A percentile compares a stretch with the other conserved stretches of the same genome.
Evolutionary conservation across 768 basidiomycete species (phyloP).

Genomic region (Russula sp.): DNA sequence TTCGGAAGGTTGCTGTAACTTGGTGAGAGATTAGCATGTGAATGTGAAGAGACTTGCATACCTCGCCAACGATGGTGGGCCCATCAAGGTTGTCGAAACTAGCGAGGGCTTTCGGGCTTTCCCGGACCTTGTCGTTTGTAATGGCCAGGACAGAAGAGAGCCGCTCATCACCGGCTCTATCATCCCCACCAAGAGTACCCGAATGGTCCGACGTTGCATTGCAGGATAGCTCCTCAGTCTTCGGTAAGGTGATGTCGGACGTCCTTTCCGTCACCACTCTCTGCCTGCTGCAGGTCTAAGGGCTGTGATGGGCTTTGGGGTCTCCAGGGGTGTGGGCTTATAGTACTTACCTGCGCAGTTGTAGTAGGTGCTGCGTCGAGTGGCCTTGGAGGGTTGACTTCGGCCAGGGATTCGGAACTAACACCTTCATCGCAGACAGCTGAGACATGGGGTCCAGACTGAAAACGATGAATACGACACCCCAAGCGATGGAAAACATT

Average conservation of each 20-base stretch:
- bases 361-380: background rate
- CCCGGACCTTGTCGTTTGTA: background rate
- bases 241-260: background rate
- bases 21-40: background rate
- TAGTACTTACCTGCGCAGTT: background rate
- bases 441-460: background rate
- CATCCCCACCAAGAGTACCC: background rate
- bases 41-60: background rate
- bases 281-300: background rate
- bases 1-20: background rate
- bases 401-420: background rate
- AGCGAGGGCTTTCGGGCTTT: background rate
- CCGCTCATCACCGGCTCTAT: background rate
- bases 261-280: background rate
- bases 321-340: background rate
- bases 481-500: background rate
- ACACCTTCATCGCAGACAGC: background rate
- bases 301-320: background rate
- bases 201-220: background rate
- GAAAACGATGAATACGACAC: background rate
- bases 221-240: background rate
- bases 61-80: conserved; percentile 4
- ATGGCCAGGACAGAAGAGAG: background rate
- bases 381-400: background rate
- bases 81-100: conserved; percentile 6